Percentiles rank a stretch among this genome's conserved stretches.
Conservation (phyloP, 495 filamentous ascomycete species). For the Aspergillus incahuasiensis region DNA sequence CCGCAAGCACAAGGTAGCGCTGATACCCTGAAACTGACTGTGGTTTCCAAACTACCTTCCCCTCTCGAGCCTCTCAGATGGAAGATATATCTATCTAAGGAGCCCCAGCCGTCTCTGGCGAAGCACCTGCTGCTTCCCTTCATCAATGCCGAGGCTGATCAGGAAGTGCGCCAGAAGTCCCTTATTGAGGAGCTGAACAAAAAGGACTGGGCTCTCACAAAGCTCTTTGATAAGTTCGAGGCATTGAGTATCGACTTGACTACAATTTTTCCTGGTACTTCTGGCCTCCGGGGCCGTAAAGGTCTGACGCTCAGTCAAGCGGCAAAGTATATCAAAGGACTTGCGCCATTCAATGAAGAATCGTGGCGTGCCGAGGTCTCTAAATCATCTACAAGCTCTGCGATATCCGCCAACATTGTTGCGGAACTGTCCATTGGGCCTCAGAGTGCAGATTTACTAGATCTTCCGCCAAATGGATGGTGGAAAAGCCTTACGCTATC, state of each 20-base stretch:
- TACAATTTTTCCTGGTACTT: conserved; percentile 63
- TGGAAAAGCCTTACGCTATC: conserved; percentile 30
- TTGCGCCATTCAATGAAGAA: conserved; percentile 42
- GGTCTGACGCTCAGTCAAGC: conserved; percentile 30
- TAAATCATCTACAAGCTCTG: conserved; percentile 13
- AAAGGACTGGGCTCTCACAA: conserved; percentile 75
- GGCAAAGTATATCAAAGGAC: conserved; percentile 42
- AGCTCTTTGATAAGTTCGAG: conserved; percentile 75
- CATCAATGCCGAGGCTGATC: conserved; percentile 51
- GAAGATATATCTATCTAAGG: conserved; percentile 56
- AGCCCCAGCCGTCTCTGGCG: conserved; percentile 49
- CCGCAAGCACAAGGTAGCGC: conserved; percentile 21
- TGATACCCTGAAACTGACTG: conserved; percentile 50
- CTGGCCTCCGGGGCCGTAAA: conserved; percentile 39
- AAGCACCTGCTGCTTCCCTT: conserved; percentile 66
- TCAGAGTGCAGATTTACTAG: conserved; percentile 3
- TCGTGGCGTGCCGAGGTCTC: conserved; percentile 32
- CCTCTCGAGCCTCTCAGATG: conserved; percentile 67
- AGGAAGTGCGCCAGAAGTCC: conserved; percentile 47
- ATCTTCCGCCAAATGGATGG: conserved; percentile 30
- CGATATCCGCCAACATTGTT: conserved; percentile 24
- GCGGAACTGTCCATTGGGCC: conserved; percentile 21
- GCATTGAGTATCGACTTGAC: conserved; percentile 61
- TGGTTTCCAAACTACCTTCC: conserved; percentile 59
- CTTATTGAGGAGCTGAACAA: conserved; percentile 60